Conservation (phyloP, 2,329 filamentous ascomycete species). For the Aspergillus ruber region DNA sequence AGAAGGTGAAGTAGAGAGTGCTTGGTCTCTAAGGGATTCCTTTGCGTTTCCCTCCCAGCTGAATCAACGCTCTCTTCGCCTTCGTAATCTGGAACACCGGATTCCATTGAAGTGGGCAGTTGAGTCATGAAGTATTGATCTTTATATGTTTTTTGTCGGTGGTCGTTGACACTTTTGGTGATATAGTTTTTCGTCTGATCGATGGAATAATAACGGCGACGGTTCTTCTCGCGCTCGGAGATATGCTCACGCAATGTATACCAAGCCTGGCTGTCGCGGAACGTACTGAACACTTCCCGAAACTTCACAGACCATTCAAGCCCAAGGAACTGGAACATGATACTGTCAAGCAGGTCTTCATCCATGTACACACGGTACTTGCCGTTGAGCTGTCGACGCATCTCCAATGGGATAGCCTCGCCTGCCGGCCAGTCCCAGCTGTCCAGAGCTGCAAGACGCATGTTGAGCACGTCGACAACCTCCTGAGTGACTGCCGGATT, state of each 20-base stretch:
- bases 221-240: slow-evolving; percentile 33
- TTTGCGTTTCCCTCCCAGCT: slow-evolving; percentile 18
- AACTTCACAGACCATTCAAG: slow-evolving; percentile 46
- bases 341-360: slow-evolving; percentile 51
- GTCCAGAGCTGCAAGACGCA: slow-evolving; percentile 46
- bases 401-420: slow-evolving; percentile 41
- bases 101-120: slow-evolving; percentile 38
- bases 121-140: slow-evolving; percentile 52
- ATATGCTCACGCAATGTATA: slow-evolving; percentile 25
- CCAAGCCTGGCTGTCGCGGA: slow-evolving; percentile 39
- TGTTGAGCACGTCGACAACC: slow-evolving; percentile 52
- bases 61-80: slow-evolving; percentile 25
- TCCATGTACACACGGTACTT: slow-evolving; percentile 56
- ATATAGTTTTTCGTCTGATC: slow-evolving; percentile 2
- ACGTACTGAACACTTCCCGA: slow-evolving; percentile 34
- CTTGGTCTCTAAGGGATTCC: slow-evolving; percentile 45
- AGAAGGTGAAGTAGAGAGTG: slow-evolving; percentile 53
- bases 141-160: slow-evolving; percentile 33
- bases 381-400: slow-evolving; percentile 50
- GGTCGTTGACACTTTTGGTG: slow-evolving; percentile 24
- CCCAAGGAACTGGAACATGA: slow-evolving; percentile 51
- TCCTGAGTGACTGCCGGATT: slow-evolving; percentile 47
- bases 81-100: slow-evolving; percentile 34
- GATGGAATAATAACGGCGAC: slow-evolving; percentile 45
- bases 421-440: slow-evolving; percentile 47